Evolutionary conservation across 2,329 filamentous ascomycete genomes (phyloP), one percentile per base, ranked within the genome.

Genomic region (Calonectria pseudoreteaudii): DNA sequence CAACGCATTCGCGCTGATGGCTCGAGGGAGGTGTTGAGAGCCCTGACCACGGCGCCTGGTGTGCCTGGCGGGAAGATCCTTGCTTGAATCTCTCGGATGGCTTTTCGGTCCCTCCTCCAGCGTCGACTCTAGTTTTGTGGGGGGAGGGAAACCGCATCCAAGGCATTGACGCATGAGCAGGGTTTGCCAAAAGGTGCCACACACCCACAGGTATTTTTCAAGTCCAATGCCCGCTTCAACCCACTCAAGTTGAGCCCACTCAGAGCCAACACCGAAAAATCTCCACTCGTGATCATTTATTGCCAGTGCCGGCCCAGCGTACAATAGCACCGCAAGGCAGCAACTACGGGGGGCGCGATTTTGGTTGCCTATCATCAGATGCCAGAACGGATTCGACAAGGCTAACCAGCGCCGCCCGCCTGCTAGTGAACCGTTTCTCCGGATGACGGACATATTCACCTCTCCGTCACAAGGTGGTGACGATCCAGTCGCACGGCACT

Each of bases 111-210:
- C 73, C 62, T 77, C 41, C 62, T 66, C 56, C 58, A 68, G 58
- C 36, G 58, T 52, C 44, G 34, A 28, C 49, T 66, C 66, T 67
- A 74, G 68, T 36, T 60, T 60, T 74, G 74, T 76, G 77, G 71
- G 77, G 77, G 75, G 77, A 75, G 70, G 76, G 74, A 75, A 74
- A 70, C 70, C 81, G 82, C 83, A 84, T 81, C 77, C 79, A 85
- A 84, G 80, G 84, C 84, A 85, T 85, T 85, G 83, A 85, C 82
- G 83, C 83, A 84, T 73, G 74, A 82, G 77, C 83, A 84, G 83
- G 83, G 80, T 75, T 75, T 70, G 62, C 73, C 71, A 72, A 75
- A 23, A 68, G 72, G 74, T 75, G 76, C 74, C 72, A 74, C 76
- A 75, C 74, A 73, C 70, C 73, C 31, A 68, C 52, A 64, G 60